phyloP scores from a whole-genome alignment of 1,284 basidiomycete species.

The Agroathelia rolfsii region DNA sequence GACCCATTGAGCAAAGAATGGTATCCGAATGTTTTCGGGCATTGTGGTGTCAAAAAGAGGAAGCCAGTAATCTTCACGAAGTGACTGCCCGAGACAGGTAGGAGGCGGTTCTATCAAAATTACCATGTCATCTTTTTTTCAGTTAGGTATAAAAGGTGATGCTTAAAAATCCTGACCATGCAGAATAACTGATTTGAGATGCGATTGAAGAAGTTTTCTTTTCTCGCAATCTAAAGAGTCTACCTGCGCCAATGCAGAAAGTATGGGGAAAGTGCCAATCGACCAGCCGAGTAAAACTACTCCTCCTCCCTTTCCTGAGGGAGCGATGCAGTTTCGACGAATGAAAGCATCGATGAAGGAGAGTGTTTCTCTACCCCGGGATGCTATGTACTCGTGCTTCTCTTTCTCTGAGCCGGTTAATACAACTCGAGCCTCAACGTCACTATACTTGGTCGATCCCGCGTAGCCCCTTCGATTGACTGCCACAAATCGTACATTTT shows the following conservation, averaged over 20 bases:
- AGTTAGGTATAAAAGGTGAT: no score
- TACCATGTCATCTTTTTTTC: no score
- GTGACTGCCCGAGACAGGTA: slow-evolving; percentile 15
- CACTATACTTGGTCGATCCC: slow-evolving; percentile 14
- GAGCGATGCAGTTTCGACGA: slow-evolving; percentile 17
- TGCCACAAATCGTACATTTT: slow-evolving; percentile 18
- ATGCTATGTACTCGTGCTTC: no score
- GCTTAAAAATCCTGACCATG: slow-evolving; percentile 16
- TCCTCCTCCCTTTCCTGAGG: slow-evolving; percentile 22
- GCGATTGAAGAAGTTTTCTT: slow-evolving; percentile 12
- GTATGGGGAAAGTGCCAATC: slow-evolving; percentile 17
- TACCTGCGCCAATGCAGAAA: slow-evolving; percentile 19
- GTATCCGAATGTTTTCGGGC: slow-evolving; percentile 12
- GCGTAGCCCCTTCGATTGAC: slow-evolving; percentile 16
- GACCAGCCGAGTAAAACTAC: slow-evolving; percentile 29
- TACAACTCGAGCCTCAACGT: slow-evolving; percentile 14
- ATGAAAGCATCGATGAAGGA: slow-evolving; percentile 25
- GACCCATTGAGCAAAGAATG: slow-evolving; percentile 19
- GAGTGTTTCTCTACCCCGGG: slow-evolving; percentile 21
- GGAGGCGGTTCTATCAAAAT: slow-evolving; percentile 21
- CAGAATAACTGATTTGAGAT: slow-evolving; percentile 20
- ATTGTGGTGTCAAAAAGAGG: slow-evolving; percentile 14
- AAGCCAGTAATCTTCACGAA: slow-evolving; percentile 12
- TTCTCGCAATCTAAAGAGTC: slow-evolving; percentile 14
- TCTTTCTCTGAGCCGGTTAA: no score